Percentiles rank a stretch among this genome's conserved stretches.
These are phyloP conservation scores for Lentinula novae-zelandiae DNA, from an alignment of 1,284 basidiomycete species.

Conservation along the genomic window DNA sequence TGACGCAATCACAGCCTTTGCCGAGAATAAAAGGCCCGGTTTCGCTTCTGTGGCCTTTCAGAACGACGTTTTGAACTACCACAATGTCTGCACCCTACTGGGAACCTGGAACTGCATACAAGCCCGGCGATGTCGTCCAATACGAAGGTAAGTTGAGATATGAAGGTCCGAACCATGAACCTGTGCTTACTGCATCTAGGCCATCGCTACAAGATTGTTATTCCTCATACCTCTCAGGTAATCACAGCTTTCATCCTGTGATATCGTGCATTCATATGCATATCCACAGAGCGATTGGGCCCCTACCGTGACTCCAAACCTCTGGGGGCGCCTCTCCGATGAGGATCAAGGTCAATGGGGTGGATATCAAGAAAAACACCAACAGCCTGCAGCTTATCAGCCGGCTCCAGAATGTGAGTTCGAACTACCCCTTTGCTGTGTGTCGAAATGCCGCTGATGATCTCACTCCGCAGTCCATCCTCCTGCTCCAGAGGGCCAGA, in stretches of 20 bases:
- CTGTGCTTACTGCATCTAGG: constrained; percentile 32
- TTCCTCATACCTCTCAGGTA: constrained; percentile 67
- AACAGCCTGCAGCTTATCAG: constrained; percentile 17
- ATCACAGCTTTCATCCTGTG: neutral
- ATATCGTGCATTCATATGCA: neutral
- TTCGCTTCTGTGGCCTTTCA: neutral
- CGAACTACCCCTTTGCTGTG: neutral
- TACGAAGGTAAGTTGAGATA: constrained; percentile 45
- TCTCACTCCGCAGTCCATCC: constrained; percentile 6
- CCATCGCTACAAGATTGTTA: constrained; percentile 62
- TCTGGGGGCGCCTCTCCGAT: constrained; percentile 57
- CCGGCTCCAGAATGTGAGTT: constrained; percentile 19
- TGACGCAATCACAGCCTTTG: constrained; percentile 1
- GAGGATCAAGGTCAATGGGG: constrained; percentile 24
- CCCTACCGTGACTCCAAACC: constrained; percentile 55
- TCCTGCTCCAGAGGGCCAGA: constrained; percentile 24
- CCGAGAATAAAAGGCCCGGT: constrained; percentile 20
- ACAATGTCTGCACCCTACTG: constrained; percentile 31
- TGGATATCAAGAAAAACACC: constrained; percentile 22
- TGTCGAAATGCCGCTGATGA: neutral
- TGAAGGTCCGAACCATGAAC: neutral
- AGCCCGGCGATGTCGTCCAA: constrained; percentile 49
- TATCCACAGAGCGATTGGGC: constrained; percentile 55
- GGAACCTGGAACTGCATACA: constrained; percentile 65
- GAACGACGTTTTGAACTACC: constrained; percentile 31